A percentile compares a stretch with the other conserved stretches of the same genome.
Conservation (phyloP, 1,284 basidiomycete species). For the Dichomitus squalens region DNA sequence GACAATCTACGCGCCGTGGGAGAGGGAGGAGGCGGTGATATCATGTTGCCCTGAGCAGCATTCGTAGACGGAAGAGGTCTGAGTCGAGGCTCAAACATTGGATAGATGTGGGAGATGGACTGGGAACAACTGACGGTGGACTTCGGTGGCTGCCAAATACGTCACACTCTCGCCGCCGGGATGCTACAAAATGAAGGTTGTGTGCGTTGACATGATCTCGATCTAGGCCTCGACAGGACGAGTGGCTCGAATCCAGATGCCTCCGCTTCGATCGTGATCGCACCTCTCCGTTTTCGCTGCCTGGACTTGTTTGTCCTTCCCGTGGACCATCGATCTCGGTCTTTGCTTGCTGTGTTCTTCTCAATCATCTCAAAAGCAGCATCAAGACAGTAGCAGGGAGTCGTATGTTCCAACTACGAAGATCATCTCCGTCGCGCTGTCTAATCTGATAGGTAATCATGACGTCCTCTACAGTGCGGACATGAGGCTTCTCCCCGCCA, state of each 20-base stretch:
- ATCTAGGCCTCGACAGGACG: background rate
- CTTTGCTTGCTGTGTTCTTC: background rate
- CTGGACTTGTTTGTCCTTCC: background rate
- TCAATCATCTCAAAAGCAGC: background rate
- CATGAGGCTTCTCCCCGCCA: background rate
- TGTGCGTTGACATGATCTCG: background rate
- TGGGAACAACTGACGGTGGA: background rate
- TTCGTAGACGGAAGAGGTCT: background rate
- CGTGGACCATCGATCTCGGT: background rate
- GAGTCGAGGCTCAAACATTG: background rate
- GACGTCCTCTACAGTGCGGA: background rate
- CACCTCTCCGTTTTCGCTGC: background rate
- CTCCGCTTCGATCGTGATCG: background rate
- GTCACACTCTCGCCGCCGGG: background rate
- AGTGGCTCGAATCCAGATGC: background rate
- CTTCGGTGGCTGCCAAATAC: background rate
- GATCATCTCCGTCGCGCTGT: background rate
- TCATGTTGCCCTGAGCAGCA: background rate
- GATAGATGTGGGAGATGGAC: background rate
- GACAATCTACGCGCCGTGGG: background rate
- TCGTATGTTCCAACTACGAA: background rate
- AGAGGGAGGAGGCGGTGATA: background rate
- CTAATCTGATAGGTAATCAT: background rate
- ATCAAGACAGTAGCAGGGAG: background rate
- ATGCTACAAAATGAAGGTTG: background rate